A percentile compares a stretch with the other conserved stretches of the same genome.
Conservation (phyloP, 2,329 filamentous ascomycete genomes). For the Stagonosporopsis tanaceti region DNA sequence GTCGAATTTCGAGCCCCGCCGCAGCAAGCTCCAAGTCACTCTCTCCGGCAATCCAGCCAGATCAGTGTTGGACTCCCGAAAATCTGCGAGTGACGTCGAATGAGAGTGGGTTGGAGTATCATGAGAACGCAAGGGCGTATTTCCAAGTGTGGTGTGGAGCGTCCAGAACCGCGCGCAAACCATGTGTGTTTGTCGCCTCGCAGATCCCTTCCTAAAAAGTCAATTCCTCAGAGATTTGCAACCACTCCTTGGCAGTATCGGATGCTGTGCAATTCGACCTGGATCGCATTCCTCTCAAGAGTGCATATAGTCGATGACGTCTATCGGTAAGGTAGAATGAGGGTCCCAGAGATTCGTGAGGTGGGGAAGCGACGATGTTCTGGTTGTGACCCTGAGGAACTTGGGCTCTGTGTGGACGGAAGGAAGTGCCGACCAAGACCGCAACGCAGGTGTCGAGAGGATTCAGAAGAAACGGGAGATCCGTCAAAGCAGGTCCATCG, state of each 20-base stretch:
- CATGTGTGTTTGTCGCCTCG: conserved; percentile 17
- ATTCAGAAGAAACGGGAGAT: neutral
- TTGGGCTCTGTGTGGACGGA: conserved; percentile 5
- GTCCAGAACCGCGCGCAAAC: conserved; percentile 13
- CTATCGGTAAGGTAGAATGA: neutral
- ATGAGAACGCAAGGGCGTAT: conserved; percentile 6
- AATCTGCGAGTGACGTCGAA: neutral
- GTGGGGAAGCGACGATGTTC: neutral
- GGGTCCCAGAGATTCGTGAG: neutral
- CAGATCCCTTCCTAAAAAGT: conserved; percentile 31
- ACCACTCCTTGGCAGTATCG: conserved; percentile 27
- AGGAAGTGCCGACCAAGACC: conserved; percentile 2
- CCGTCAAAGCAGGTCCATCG: neutral
- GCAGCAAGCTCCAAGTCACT: conserved; percentile 16
- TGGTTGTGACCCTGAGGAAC: conserved; percentile 1
- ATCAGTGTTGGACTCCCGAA: conserved; percentile 1
- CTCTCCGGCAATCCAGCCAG: conserved; percentile 5
- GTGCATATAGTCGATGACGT: conserved; percentile 1
- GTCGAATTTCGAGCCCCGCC: conserved; percentile 27
- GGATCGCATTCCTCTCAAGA: conserved; percentile 11
- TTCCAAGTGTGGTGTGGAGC: conserved; percentile 7
- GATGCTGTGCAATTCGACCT: conserved; percentile 21
- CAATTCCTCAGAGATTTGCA: conserved; percentile 29
- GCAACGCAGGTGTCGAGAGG: conserved; percentile 7
- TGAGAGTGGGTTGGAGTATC: neutral